A percentile compares a stretch with the other conserved stretches of the same genome.
Conservation (phyloP, 1,284 basidiomycete species). For the Xanthoconium separans region DNA sequence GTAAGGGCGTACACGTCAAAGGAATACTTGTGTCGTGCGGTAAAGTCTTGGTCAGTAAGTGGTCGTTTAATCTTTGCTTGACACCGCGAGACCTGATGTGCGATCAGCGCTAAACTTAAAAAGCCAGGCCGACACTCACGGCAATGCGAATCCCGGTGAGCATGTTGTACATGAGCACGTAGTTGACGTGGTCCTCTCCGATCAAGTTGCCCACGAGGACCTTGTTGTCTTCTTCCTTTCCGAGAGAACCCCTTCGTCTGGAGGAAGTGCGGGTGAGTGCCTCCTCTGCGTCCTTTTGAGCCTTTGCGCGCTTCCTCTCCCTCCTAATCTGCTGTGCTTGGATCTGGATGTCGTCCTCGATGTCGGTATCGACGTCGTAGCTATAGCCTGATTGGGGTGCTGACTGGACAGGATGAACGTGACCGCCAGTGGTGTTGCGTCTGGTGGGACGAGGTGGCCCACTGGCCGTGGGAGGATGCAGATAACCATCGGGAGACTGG, state of each 20-base stretch:
- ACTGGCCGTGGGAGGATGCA: slow-evolving; percentile 44
- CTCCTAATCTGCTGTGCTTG: slow-evolving; percentile 82
- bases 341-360: slow-evolving; percentile 67
- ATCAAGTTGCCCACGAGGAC: slow-evolving; percentile 94
- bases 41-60: slow-evolving; percentile 86
- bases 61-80: slow-evolving; percentile 91
- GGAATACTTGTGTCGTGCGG: slow-evolving; percentile 90
- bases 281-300: slow-evolving; percentile 47
- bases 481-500: slow-evolving; percentile 48
- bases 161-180: slow-evolving; percentile 99
- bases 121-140: slow-evolving; percentile 45
- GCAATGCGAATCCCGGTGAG: slow-evolving; percentile 96
- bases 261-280: slow-evolving; percentile 42
- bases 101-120: slow-evolving; percentile 20
- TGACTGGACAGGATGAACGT: slow-evolving; percentile 23
- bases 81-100: slow-evolving; percentile 83
- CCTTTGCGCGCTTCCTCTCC: slow-evolving; percentile 74
- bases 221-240: slow-evolving; percentile 44
- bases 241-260: slow-evolving; percentile 15
- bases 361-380: slow-evolving; percentile 36
- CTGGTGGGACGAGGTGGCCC: slow-evolving; percentile 44
- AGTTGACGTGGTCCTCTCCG: slow-evolving; percentile 96
- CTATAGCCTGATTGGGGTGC: slow-evolving; percentile 22
- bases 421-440: slow-evolving; percentile 52
- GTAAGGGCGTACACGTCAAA: slow-evolving; percentile 83